A percentile compares a stretch with the other conserved stretches of the same genome.
Conservation (phyloP, 495 filamentous ascomycete species). For the Penicillium silybi region DNA sequence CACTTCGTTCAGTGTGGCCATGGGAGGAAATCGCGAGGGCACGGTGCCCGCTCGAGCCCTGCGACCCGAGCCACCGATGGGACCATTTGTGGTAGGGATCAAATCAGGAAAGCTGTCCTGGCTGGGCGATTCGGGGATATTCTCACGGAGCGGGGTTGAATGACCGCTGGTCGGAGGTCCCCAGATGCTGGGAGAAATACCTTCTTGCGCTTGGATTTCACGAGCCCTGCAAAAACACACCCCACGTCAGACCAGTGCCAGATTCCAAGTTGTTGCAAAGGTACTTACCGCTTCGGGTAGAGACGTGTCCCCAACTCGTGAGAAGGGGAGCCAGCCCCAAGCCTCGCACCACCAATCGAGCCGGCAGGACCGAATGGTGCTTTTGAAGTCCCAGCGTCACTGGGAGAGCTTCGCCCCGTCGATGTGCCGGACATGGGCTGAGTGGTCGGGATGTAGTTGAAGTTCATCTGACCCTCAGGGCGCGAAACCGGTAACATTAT, state of each 20-base stretch:
- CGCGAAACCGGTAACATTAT: conserved; percentile 85
- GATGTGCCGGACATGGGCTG: conserved; percentile 81
- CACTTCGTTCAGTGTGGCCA: conserved; percentile 54
- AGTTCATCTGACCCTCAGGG: conserved; percentile 70
- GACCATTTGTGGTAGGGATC: conserved; percentile 57
- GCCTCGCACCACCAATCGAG: conserved; percentile 70
- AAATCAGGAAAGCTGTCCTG: conserved; percentile 95
- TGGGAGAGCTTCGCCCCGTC: conserved; percentile 81
- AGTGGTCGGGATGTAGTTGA: conserved; percentile 68
- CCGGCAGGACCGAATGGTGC: conserved; percentile 72
- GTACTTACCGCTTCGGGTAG: conserved; percentile 85
- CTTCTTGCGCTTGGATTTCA: conserved; percentile 97
- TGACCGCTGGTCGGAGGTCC: conserved; percentile 92
- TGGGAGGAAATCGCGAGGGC: conserved; percentile 85
- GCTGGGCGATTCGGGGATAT: conserved; percentile 92
- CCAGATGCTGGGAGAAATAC: conserved; percentile 82
- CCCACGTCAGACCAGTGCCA: conserved; percentile 10
- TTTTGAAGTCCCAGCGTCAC: conserved; percentile 67
- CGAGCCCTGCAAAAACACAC: conserved; percentile 58
- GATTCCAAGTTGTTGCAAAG: background rate
- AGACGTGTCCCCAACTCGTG: conserved; percentile 78
- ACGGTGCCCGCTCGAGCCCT: conserved; percentile 93
- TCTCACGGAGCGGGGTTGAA: conserved; percentile 93
- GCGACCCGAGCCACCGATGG: conserved; percentile 56
- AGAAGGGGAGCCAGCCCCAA: conserved; percentile 94